These are phyloP conservation scores for Saccharomyces pastorianus DNA, from an alignment of 1,139 yeast species.

Conservation along the genomic window DNA sequence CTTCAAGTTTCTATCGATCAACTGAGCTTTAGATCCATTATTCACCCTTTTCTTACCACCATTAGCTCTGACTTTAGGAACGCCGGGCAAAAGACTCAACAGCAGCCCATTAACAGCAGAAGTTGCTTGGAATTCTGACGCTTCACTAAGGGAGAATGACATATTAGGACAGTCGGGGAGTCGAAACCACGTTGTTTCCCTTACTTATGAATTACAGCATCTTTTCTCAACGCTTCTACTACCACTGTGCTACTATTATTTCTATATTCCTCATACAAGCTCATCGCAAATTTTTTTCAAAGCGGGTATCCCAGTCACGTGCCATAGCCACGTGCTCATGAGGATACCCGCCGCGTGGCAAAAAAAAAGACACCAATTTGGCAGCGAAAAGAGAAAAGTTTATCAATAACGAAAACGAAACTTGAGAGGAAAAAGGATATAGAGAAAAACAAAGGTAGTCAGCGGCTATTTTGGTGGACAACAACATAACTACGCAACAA, in stretches of 20 bases:
- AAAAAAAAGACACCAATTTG: background rate
- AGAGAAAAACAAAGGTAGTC: background rate
- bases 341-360: background rate
- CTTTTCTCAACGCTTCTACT: background rate
- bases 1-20: conserved; percentile 33
- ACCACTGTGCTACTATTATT: background rate
- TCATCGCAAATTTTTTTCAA: background rate
- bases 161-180: background rate
- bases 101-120: conserved; percentile 24
- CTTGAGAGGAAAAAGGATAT: background rate
- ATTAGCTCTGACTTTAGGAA: conserved; percentile 11
- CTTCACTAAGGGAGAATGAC: background rate
- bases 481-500: background rate
- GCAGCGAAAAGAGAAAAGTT: background rate
- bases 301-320: background rate
- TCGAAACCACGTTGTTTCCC: background rate
- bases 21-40: conserved; percentile 33
- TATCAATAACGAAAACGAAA: background rate
- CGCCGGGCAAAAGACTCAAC: conserved; percentile 24
- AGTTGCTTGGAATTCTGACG: conserved; percentile 23
- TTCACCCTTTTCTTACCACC: conserved; percentile 5
- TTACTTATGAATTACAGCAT: background rate
- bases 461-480: background rate
- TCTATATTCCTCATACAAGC: background rate
- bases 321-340: background rate